Evolutionary conservation across 106 monocot species (phyloP), one percentile per base, ranked within the genome.

Genomic region (Allium sativum): DNA sequence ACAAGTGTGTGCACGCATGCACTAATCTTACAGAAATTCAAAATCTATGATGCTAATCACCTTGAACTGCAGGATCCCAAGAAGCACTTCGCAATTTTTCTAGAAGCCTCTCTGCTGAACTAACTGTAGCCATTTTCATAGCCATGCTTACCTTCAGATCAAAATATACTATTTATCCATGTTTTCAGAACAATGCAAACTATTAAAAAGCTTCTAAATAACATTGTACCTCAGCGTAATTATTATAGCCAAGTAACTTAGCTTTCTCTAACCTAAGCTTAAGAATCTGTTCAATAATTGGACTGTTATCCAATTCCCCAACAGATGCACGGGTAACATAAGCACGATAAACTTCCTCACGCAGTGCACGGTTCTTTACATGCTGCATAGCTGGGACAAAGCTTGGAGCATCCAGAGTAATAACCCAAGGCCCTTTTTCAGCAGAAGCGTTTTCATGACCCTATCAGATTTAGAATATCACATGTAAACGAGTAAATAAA

Each of bases 401-500:
- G 65, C 91, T 98, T 70, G 96, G 96, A 56, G 78, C 76, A 78
- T 98, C 96, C 45, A 98, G 67, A 59, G 91, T 98, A 41, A 98
- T 91, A 22, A 91, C 48, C 96, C 96, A 98, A 48, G 96, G 96
- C 21, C 96, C 96, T 74, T 74, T 76, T 72, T 98, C 91, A 76
- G 87, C 91, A 59, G 91, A 72, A 52, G 96, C 87, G 84, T 91
- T 91, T 79, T 84, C 91, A 81, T 98, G 84, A 45, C 96, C 96
- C 96, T 98, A 51, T 63, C 66, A 12, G 43, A 65, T 12, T 48
- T 18, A 69, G 47, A 66, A 44, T 56, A 78, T 12, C 15, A 50
- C 40, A 21, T 50, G 13, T 1, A 64, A 12, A 42, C 41, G 40
- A 44, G 22, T 3, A 20, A 9, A 48, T 20, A 42, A 67, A 11